Base-by-base conservation (phyloP, 257 asterid species). In the Solanum corneliomulleri region DNA sequence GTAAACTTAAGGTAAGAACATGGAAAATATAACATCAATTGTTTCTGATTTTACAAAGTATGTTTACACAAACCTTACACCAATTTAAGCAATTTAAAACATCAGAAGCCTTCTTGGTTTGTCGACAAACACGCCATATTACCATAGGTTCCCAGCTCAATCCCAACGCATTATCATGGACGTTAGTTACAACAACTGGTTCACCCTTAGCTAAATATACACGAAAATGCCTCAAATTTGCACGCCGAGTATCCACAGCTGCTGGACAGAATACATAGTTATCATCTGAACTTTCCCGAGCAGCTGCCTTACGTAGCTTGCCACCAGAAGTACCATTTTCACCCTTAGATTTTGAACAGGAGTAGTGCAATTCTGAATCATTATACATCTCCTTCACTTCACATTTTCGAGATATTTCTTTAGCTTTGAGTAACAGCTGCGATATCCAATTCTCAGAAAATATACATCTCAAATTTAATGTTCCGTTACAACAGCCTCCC, bases 91-190 rank as follows among this genome's bases (percentile, higher is more conserved):
- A 95, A 93, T 92, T 92, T 83, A 97, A 87, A 44, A 96, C 97
- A 71, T 89, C 87, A 83, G 93, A 94, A 77, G 92, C 91, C 86
- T 89, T 91, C 66, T 88, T 86, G 82, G 85, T 90, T 89, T 93
- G 97, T 78, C 99, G 96, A 76, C 90, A 90, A 60, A 98, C 98
- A 89, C 99, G 98, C 98, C 98, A 97, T 98, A 97, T 97, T 87
- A 97, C 99, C 99, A 94, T 94, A 25, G 99, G 99, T 87, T 97
- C 98, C 99, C 99, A 97, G 91, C 99, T 97, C 95, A 95, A 91
- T 75, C 99, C 99, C 86, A 68, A 39, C 15, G 97, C 90, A 58
- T 94, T 92, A 41, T 92, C 98, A 60, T 94, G 97, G 83, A 95
- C 97, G 81, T 94, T 87, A 88, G 95, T 94, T 62, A 95, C 98